These are phyloP conservation scores for Elongisporangium anandrum DNA, from an alignment of 352 stramenopile species.

Conservation along the genomic window DNA sequence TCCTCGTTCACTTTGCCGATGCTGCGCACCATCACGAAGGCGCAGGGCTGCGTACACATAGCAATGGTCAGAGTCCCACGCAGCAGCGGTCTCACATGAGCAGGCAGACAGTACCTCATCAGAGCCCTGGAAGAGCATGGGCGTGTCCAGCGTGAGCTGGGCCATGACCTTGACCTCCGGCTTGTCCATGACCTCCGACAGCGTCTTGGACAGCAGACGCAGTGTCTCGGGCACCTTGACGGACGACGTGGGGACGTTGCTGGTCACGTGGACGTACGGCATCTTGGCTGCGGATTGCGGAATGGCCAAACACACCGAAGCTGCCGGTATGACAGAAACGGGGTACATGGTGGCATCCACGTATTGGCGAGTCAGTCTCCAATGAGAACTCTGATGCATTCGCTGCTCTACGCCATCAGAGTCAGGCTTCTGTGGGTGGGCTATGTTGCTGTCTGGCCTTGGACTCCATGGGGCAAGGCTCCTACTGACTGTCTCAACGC, in stretches of 20 bases:
- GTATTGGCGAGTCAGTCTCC: too few relatives aligned
- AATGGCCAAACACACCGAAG: background rate
- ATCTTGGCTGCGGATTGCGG: conserved; percentile 14
- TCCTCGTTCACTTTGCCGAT: conserved; percentile 30
- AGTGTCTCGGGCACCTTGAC: conserved; percentile 27
- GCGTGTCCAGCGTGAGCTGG: conserved; percentile 40
- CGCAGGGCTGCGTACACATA: too few relatives aligned
- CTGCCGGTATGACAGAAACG: background rate
- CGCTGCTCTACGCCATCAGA: too few relatives aligned
- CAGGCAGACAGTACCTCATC: too few relatives aligned
- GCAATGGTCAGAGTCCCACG: too few relatives aligned
- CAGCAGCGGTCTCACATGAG: too few relatives aligned
- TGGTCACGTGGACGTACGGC: conserved; percentile 49
- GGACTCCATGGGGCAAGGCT: too few relatives aligned
- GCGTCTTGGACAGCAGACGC: conserved; percentile 32
- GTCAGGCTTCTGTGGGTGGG: too few relatives aligned
- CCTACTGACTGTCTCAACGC: too few relatives aligned
- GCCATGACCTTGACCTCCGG: conserved; percentile 56
- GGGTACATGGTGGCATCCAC: background rate
- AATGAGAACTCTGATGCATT: too few relatives aligned
- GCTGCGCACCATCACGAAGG: conserved; percentile 29
- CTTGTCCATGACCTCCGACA: conserved; percentile 39
- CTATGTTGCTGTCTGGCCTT: too few relatives aligned
- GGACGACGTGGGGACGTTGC: conserved; percentile 31
- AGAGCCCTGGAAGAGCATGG: conserved; percentile 47